Base-by-base conservation (phyloP, 768 basidiomycete species). In the Hydnomerulius pinastri region DNA sequence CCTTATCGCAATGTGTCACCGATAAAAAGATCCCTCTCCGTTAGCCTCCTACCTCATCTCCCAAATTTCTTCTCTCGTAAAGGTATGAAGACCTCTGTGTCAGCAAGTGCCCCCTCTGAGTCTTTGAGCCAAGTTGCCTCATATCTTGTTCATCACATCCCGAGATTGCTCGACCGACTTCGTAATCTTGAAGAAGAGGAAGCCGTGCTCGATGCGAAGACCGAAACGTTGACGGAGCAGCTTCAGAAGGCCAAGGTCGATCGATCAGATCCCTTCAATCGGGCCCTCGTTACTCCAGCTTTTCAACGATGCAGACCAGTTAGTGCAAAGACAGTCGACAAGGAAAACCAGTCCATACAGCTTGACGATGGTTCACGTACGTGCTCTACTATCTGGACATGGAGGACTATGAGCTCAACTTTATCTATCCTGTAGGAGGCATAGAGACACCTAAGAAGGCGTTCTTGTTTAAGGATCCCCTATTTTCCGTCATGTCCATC, bases 171-270 rank as follows among this genome's bases (percentile, higher is more conserved):
- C 50, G 48, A 33, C 11, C 59, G 47, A 33, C 59, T 61, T 20
- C 61, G 35, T 42, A 33, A 60, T 20, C 61, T 66, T 37, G 51
- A 64, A 35, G 38, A 29, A 4, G 63, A 64, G 43, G 63, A 64
- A 32, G 46, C 44, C 11, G 37, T 24, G 28, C 64, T 64, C 24
- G 49, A 63, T 4, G 40, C 48, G 13, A 59, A 42, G 18, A 58
- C 52, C 29, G 50, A 42, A 23, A 52, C 42, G n/a, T 52, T 64
- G 8, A 9, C 48, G 18, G 43, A n/a, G 12, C 53, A 44, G 12
- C 44, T 43, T 27, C 24, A 46, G 15, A 20, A 32, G 36, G 25
- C 32, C 48, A 46, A 33, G 12, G 48, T 33, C 20, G 29, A 17
- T 9, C 5, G 29, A 2, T 49, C 60, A 8, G 37, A 29, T 3